Percentiles rank a stretch among this genome's conserved stretches.
Evolutionary conservation across 805 yeast genomes (phyloP).

Genomic region (Barnettozyma californica): DNA sequence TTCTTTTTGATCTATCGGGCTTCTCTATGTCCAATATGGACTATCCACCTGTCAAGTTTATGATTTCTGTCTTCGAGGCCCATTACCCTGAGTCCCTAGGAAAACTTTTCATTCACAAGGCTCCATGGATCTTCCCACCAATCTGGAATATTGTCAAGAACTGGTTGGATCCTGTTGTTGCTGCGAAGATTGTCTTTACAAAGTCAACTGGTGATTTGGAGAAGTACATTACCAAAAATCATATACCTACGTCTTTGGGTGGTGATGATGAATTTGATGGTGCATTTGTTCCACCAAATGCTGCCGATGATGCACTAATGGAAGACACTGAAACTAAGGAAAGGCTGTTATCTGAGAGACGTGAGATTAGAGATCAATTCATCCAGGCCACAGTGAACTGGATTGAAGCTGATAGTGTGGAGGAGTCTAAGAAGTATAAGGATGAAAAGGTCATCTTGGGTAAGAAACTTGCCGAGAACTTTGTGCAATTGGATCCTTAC

Average conservation of each 20-base stretch:
- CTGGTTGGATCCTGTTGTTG: constrained; percentile 97
- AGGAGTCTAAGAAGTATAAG: constrained; percentile 43
- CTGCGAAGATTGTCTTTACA: constrained; percentile 83
- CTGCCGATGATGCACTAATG: constrained; percentile 47
- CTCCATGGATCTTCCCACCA: constrained; percentile 95
- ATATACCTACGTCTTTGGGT: constrained; percentile 69
- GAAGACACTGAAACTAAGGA: constrained; percentile 42
- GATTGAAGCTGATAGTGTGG: constrained; percentile 59
- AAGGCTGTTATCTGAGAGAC: constrained; percentile 45
- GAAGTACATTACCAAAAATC: constrained; percentile 50
- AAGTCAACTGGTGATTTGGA: constrained; percentile 61
- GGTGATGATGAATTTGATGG: constrained; percentile 60
- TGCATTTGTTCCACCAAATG: constrained; percentile 56
- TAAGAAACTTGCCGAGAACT: constrained; percentile 52
- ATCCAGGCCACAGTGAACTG: constrained; percentile 67
- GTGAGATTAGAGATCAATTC: constrained; percentile 46
- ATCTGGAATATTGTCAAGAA: constrained; percentile 87
- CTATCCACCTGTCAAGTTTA: constrained; percentile 82
- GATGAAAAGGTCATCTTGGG: constrained; percentile 51
- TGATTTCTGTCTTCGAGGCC: constrained; percentile 86
- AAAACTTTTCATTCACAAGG: constrained; percentile 77
- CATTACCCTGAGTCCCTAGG: constrained; percentile 96
- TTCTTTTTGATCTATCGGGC: constrained; percentile 81
- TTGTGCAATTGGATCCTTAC: constrained; percentile 70
- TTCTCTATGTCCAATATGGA: constrained; percentile 93